Conservation (phyloP, 225 moss, liverwort and hornwort species). For the Bryoerythrophyllum caledonicum region DNA sequence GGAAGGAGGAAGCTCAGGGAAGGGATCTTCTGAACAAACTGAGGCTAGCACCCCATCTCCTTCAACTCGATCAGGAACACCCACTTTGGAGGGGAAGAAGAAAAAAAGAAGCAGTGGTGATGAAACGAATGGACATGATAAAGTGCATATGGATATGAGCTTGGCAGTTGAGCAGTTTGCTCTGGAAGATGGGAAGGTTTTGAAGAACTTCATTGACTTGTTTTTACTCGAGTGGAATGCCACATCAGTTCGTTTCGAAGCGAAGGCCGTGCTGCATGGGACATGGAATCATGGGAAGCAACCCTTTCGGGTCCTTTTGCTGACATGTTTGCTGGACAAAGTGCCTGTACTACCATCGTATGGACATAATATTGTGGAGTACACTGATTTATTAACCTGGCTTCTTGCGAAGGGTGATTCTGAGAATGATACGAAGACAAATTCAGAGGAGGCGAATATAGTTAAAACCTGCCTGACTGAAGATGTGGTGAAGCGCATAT, state of each 20-base stretch:
- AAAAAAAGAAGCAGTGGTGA: slow-evolving; percentile 76
- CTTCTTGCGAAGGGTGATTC: slow-evolving; percentile 76
- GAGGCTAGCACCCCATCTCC: slow-evolving; percentile 50
- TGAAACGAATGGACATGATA: slow-evolving; percentile 69
- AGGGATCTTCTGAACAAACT: slow-evolving; percentile 55
- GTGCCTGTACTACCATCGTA: slow-evolving; percentile 81
- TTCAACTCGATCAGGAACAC: slow-evolving; percentile 58
- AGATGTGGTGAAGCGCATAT: slow-evolving; percentile 85
- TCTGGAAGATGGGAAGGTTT: slow-evolving; percentile 74
- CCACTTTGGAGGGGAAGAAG: slow-evolving; percentile 74
- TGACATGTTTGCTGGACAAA: slow-evolving; percentile 80
- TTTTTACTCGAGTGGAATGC: slow-evolving; percentile 98
- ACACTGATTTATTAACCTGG: slow-evolving; percentile 92
- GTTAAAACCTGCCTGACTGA: slow-evolving; percentile 79
- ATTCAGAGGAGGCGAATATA: slow-evolving; percentile 66
- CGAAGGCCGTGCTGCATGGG: slow-evolving; percentile 88
- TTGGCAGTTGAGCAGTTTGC: slow-evolving; percentile 89
- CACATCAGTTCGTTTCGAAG: slow-evolving; percentile 86
- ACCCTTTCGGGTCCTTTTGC: slow-evolving; percentile 75
- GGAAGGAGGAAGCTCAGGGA: slow-evolving; percentile 59
- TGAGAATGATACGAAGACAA: slow-evolving; percentile 55
- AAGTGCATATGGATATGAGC: slow-evolving; percentile 89
- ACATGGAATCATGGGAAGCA: slow-evolving; percentile 99
- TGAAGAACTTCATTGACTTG: slow-evolving; percentile 83
- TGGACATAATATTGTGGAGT: slow-evolving; percentile 95